Conservation (phyloP, 2,329 filamentous ascomycete species). For the Claviceps monticola region DNA sequence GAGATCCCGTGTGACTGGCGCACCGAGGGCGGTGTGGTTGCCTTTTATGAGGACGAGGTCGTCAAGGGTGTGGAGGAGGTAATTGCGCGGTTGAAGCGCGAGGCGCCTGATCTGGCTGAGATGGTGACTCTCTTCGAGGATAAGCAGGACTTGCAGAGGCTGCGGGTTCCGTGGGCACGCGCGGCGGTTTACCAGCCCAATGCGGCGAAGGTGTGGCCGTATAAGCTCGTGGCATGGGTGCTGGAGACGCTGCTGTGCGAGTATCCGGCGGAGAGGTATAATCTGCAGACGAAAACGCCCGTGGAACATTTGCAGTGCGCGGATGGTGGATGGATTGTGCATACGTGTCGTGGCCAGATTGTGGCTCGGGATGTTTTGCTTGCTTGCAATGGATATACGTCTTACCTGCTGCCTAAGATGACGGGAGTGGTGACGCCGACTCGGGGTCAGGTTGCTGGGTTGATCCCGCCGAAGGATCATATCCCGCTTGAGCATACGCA, state of each 20-base stretch:
- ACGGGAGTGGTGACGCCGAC: conserved; percentile 62
- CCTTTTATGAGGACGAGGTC: conserved; percentile 41
- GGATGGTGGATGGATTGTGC: conserved; percentile 39
- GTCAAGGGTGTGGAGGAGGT: conserved; percentile 37
- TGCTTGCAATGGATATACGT: conserved; percentile 76
- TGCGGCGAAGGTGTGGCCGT: conserved; percentile 66
- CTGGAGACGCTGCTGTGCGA: conserved; percentile 41
- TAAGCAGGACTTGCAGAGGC: conserved; percentile 28
- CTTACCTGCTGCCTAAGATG: conserved; percentile 56
- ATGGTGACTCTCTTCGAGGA: conserved; percentile 27
- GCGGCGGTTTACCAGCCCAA: conserved; percentile 51
- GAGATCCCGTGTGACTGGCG: conserved; percentile 58
- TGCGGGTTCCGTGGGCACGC: conserved; percentile 41
- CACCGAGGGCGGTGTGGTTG: conserved; percentile 47
- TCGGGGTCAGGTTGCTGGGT: conserved; percentile 56
- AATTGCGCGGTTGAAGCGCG: conserved; percentile 33
- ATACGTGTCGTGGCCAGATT: conserved; percentile 57
- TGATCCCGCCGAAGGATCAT: conserved; percentile 38
- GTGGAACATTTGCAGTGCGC: conserved; percentile 34
- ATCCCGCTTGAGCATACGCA: conserved; percentile 42
- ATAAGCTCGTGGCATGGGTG: conserved; percentile 65
- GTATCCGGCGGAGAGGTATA: conserved; percentile 35
- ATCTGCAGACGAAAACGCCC: conserved; percentile 62
- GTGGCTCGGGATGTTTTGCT: conserved; percentile 52
- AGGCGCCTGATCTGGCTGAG: conserved; percentile 42